Evolutionary conservation across 2,329 filamentous ascomycete species (phyloP).

Genomic region (Mycosphaerella sp.): DNA sequence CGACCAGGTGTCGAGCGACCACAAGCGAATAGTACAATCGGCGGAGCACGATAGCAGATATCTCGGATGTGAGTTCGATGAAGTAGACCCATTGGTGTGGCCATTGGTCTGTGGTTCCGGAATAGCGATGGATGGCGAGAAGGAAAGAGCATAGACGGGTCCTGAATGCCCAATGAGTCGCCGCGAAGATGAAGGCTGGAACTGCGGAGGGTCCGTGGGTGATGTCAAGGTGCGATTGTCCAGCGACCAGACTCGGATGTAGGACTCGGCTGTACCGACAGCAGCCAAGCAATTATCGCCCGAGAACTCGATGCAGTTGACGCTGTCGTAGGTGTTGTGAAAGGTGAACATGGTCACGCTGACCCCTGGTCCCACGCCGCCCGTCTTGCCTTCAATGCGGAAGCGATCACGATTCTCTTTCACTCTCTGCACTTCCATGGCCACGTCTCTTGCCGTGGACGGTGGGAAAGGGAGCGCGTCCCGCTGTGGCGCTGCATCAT

Average conservation of each 20-base stretch:
- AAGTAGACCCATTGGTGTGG: conserved; percentile 34
- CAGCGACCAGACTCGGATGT: conserved; percentile 89
- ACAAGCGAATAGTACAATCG: conserved; percentile 82
- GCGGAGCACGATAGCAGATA: conserved; percentile 81
- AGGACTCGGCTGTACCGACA: conserved; percentile 85
- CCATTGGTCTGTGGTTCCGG: conserved; percentile 29
- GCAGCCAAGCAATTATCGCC: conserved; percentile 83
- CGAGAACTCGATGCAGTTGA: conserved; percentile 94
- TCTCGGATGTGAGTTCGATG: conserved; percentile 54
- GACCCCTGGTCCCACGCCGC: conserved; percentile 73
- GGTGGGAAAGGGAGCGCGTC: conserved; percentile 79
- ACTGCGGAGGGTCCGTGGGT: conserved; percentile 54
- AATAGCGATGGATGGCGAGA: conserved; percentile 63
- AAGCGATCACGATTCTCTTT: conserved; percentile 90
- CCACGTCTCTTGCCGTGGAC: conserved; percentile 80
- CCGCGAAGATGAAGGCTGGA: conserved; percentile 59
- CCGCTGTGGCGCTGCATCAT: conserved; percentile 73
- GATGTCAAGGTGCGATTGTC: conserved; percentile 76
- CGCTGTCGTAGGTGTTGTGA: conserved; percentile 87
- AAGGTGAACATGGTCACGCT: conserved; percentile 98
- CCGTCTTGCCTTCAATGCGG: conserved; percentile 74
- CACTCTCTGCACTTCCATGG: conserved; percentile 89
- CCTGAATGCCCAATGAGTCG: conserved; percentile 80
- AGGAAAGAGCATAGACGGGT: conserved; percentile 81
- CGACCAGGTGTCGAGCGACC: conserved; percentile 88